Conservation (phyloP, 1,284 basidiomycete genomes). For the Sporisorium iseilematis-ciliati region DNA sequence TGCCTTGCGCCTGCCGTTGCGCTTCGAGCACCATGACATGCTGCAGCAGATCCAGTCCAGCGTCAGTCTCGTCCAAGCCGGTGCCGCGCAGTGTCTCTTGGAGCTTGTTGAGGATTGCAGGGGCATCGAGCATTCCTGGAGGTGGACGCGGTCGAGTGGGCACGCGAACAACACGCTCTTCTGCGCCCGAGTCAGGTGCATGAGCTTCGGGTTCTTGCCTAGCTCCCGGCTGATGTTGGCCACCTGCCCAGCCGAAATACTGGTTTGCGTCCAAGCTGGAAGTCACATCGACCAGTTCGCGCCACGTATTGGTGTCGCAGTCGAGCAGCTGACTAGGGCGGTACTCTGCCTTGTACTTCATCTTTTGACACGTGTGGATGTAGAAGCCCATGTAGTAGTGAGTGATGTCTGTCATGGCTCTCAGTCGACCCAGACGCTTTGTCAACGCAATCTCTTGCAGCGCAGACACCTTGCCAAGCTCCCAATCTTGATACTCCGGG, state of each 20-base stretch:
- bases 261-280: conserved; percentile 18
- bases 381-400: conserved; percentile 60
- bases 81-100: conserved; percentile 8
- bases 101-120: conserved; percentile 40
- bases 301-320: conserved; percentile 38
- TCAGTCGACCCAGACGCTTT: conserved; percentile 41
- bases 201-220: not conserved
- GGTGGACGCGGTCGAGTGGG: conserved; percentile 56
- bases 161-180: conserved; percentile 29
- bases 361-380: conserved; percentile 80
- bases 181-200: conserved; percentile 23
- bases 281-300: conserved; percentile 11
- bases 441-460: conserved; percentile 60
- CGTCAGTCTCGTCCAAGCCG: not conserved
- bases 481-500: conserved; percentile 79
- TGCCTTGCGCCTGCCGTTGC: conserved; percentile 24
- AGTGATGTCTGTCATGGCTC: conserved; percentile 19
- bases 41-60: conserved; percentile 18
- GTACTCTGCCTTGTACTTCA: conserved; percentile 96
- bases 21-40: conserved; percentile 29
- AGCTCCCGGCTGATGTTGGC: not conserved
- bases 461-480: conserved; percentile 79
- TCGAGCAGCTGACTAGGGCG: conserved; percentile 88
- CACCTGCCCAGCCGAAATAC: conserved; percentile 21
- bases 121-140: conserved; percentile 68